phyloP scores from a whole-genome alignment of 768 basidiomycete species.

The Boletus patriciae region DNA sequence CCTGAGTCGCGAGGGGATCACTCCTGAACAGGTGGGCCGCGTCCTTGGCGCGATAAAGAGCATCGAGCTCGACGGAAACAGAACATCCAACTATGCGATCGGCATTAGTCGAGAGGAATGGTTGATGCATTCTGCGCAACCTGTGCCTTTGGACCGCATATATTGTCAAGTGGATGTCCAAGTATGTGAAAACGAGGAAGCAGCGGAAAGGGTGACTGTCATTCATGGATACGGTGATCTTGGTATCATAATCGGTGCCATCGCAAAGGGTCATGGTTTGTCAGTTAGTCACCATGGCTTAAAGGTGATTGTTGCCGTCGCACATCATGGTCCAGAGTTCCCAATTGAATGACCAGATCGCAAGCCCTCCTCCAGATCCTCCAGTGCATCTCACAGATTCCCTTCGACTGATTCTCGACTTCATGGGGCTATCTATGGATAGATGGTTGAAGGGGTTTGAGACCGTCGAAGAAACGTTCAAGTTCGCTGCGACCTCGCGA shows the following conservation, averaged over 20 bases:
- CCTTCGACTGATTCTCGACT: conserved; percentile 50
- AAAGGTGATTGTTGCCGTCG: conserved; percentile 46
- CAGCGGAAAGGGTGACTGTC: conserved; percentile 52
- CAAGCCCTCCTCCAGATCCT: conserved; percentile 30
- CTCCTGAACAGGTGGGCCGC: conserved; percentile 38
- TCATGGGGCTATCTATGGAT: conserved; percentile 57
- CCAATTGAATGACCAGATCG: conserved; percentile 29
- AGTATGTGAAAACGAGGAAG: conserved; percentile 50
- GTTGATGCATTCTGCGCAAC: conserved; percentile 9
- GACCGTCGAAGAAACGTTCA: conserved; percentile 53
- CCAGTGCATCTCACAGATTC: conserved; percentile 52
- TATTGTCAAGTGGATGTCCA: conserved; percentile 62
- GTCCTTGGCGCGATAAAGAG: conserved; percentile 50
- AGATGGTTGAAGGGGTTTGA: conserved; percentile 53
- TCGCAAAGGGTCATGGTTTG: conserved; percentile 54
- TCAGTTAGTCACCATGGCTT: conserved; percentile 53
- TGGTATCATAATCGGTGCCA: conserved; percentile 64
- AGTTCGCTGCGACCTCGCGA: conserved; percentile 56
- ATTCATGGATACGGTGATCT: conserved; percentile 70
- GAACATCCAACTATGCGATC: conserved; percentile 66
- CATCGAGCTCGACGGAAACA: conserved; percentile 49
- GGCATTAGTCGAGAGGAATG: conserved; percentile 44
- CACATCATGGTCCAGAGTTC: too few relatives aligned
- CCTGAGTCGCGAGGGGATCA: conserved; percentile 19
- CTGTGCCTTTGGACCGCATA: conserved; percentile 10